Evolutionary conservation across 176 grass and related monocot genomes (phyloP).

Genomic region (Bolboschoenus planiculmis): DNA sequence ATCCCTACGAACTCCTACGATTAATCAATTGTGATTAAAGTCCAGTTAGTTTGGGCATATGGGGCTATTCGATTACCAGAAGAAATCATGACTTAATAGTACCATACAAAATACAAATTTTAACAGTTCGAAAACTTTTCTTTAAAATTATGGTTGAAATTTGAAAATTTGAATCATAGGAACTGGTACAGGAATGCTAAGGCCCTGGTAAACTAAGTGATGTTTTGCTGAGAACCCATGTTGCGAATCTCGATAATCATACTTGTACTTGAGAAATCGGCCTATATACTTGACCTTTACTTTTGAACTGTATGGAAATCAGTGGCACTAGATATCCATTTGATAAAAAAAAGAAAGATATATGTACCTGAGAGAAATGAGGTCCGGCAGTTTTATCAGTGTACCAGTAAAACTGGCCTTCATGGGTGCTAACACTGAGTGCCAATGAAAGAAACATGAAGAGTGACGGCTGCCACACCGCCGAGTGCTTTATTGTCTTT

Average conservation of each 20-base stretch:
- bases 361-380: slow-evolving; percentile 69
- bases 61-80: not conserved
- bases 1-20: slow-evolving; percentile 73
- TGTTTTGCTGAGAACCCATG: too few species aligned
- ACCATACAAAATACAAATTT: not conserved
- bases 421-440: slow-evolving; percentile 81
- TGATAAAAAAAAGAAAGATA: not conserved
- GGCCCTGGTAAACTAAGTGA: not conserved
- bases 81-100: not conserved
- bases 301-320: not conserved
- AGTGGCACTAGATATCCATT: not conserved
- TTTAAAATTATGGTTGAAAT: not conserved
- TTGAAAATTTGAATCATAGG: not conserved
- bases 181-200: not conserved
- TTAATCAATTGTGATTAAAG: slow-evolving; percentile 7
- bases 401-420: slow-evolving; percentile 93
- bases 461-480: slow-evolving; percentile 80
- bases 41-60: not conserved
- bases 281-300: not conserved
- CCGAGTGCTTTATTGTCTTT: slow-evolving; percentile 56
- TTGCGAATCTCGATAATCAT: too few species aligned
- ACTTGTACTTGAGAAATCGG: too few species aligned
- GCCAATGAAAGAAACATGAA: slow-evolving; percentile 82
- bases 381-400: slow-evolving; percentile 72
- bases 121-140: not conserved